These are phyloP conservation scores for Cerioporus squamosus DNA, from an alignment of 1,284 basidiomycete species.

Conservation along the genomic window DNA sequence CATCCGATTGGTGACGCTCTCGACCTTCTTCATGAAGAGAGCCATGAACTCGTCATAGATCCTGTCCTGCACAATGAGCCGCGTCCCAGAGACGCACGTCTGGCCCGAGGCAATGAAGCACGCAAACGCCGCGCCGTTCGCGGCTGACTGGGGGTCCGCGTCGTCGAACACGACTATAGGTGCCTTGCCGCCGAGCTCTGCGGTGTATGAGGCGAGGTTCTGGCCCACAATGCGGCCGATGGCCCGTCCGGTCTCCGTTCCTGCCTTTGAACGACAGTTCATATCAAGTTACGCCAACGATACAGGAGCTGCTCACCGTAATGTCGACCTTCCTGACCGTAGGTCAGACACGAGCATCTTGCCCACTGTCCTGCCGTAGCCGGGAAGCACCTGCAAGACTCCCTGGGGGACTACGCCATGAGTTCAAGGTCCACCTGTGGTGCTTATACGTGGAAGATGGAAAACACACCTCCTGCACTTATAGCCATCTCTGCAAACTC, in stretches of 20 bases:
- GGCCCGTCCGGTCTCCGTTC: conserved; percentile 73
- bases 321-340: conserved; percentile 80
- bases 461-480: conserved; percentile 63
- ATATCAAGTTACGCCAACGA: neutral
- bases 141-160: conserved; percentile 68
- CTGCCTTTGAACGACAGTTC: conserved; percentile 57
- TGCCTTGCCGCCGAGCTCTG: conserved; percentile 84
- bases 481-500: conserved; percentile 70
- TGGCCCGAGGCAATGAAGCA: conserved; percentile 85
- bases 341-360: conserved; percentile 64
- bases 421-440: neutral
- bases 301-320: conserved; percentile 54
- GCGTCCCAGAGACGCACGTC: conserved; percentile 82
- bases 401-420: conserved; percentile 65
- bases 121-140: conserved; percentile 83
- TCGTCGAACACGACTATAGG: conserved; percentile 81
- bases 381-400: conserved; percentile 75
- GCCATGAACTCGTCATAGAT: conserved; percentile 73
- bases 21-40: conserved; percentile 62
- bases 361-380: conserved; percentile 65
- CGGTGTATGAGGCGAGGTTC: conserved; percentile 76
- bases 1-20: conserved; percentile 67
- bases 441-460: neutral
- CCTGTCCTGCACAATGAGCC: conserved; percentile 69
- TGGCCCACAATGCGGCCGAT: conserved; percentile 72